phyloP scores from a whole-genome alignment of 2,329 filamentous ascomycete genomes.

The Graphilbum sp. region DNA sequence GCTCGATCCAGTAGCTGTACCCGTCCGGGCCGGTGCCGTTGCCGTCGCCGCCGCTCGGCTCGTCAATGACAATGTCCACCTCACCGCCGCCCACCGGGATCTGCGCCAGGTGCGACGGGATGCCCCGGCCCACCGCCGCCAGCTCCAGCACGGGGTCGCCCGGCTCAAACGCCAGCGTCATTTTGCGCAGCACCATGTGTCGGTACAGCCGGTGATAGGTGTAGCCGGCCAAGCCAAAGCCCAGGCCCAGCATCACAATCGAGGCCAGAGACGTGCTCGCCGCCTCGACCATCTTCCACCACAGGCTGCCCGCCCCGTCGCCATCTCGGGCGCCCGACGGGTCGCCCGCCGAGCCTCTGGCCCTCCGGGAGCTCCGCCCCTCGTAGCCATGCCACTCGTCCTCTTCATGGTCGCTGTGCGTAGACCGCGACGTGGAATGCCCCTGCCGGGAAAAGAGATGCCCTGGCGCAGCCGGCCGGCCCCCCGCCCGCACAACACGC shows the following conservation, averaged over 20 bases:
- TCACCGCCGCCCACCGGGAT: slow-evolving; percentile 3
- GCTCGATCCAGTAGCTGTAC: slow-evolving; percentile 58
- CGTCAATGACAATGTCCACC: slow-evolving; percentile 19
- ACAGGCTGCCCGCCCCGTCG: slow-evolving; percentile 13
- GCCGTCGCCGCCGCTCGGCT: neutral
- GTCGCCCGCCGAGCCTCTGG: too few relatives aligned
- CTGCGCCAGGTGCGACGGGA: slow-evolving; percentile 19
- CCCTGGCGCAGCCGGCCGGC: too few relatives aligned
- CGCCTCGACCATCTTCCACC: slow-evolving; percentile 53
- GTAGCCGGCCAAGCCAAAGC: slow-evolving; percentile 52
- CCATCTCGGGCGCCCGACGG: neutral
- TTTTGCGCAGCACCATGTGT: slow-evolving; percentile 76
- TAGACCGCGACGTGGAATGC: too few relatives aligned
- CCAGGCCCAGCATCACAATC: slow-evolving; percentile 52
- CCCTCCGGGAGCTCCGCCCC: too few relatives aligned
- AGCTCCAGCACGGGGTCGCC: slow-evolving; percentile 81
- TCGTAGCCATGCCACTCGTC: too few relatives aligned
- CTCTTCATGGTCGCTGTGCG: too few relatives aligned
- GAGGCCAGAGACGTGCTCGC: slow-evolving; percentile 63
- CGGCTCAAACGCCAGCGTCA: slow-evolving; percentile 78
- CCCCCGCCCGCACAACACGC: too few relatives aligned
- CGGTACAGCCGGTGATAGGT: slow-evolving; percentile 79
- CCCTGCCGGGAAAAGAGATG: too few relatives aligned
- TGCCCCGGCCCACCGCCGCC: slow-evolving; percentile 47
- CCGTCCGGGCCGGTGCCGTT: neutral